phyloP scores from a whole-genome alignment of 108 stramenopile species.

The Cyclotella sp. region DNA sequence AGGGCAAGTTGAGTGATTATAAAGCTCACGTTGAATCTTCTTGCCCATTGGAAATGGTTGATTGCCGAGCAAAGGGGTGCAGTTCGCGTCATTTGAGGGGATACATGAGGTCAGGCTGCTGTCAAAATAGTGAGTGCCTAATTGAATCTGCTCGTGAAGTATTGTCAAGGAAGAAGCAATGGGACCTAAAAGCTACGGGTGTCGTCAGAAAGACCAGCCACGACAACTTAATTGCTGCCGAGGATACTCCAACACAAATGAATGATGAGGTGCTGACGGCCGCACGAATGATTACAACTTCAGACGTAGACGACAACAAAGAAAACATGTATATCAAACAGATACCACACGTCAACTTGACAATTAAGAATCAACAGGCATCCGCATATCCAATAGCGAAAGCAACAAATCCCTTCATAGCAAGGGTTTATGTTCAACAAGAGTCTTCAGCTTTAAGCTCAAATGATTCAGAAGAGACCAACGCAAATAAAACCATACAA shows the following conservation, averaged over 20 bases:
- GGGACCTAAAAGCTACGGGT: not conserved
- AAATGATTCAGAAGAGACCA: not conserved
- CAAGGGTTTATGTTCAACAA: not conserved
- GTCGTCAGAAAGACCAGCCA: not conserved
- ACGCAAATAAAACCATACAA: not conserved
- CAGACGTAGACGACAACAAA: not conserved
- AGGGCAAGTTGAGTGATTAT: constrained; percentile 15
- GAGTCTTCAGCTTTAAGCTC: not conserved
- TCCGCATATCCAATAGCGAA: too few species aligned
- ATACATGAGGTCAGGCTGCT: constrained; percentile 22
- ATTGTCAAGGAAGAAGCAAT: constrained; percentile 7
- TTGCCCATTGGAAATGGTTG: constrained; percentile 21
- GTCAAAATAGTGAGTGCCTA: constrained; percentile 12
- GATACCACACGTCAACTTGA: too few species aligned
- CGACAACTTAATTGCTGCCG: not conserved
- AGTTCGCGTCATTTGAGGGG: constrained; percentile 8
- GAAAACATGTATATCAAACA: not conserved
- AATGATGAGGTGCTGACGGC: not conserved
- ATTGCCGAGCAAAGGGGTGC: constrained; percentile 10
- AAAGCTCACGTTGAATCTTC: not conserved
- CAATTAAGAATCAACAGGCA: too few species aligned
- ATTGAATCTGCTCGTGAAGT: not conserved
- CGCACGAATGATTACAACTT: not conserved
- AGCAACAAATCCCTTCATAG: not conserved
- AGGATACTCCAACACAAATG: not conserved